A percentile compares a stretch with the other conserved stretches of the same genome.
These are phyloP conservation scores for Calonectria leucothoes DNA, from an alignment of 2,329 filamentous ascomycete genomes.

Conservation along the genomic window DNA sequence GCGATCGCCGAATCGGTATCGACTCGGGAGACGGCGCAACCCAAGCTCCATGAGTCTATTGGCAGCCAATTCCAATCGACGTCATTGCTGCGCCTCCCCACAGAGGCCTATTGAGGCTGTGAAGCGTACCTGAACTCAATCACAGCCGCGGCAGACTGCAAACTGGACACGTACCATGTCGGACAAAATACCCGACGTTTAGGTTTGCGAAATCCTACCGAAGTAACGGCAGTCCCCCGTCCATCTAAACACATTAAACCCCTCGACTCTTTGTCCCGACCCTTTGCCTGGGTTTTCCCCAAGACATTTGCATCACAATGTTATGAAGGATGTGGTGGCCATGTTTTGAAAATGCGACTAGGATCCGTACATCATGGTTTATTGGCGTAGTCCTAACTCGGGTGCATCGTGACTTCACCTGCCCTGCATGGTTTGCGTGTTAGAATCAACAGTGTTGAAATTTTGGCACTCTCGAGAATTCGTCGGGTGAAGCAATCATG, in stretches of 20 bases:
- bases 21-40: neutral
- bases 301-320: neutral
- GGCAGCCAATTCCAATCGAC: neutral
- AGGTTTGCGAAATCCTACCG: neutral
- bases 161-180: neutral
- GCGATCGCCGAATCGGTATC: neutral
- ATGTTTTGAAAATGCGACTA: neutral
- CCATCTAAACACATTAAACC: neutral
- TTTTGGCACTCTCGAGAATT: neutral
- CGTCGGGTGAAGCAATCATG: neutral
- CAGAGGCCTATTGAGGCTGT: neutral
- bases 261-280: neutral
- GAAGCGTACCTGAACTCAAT: neutral
- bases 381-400: accelerated
- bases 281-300: neutral
- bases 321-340: too few relatives aligned
- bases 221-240: neutral
- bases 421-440: neutral
- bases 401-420: neutral
- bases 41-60: neutral
- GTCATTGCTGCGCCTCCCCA: neutral
- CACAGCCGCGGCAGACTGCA: neutral
- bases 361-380: neutral
- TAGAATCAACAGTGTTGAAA: neutral
- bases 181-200: neutral